Evolutionary conservation across 176 grass and related monocot species (phyloP), one percentile per base, ranked within the genome.

Genomic region (Rhynchospora breviuscula): DNA sequence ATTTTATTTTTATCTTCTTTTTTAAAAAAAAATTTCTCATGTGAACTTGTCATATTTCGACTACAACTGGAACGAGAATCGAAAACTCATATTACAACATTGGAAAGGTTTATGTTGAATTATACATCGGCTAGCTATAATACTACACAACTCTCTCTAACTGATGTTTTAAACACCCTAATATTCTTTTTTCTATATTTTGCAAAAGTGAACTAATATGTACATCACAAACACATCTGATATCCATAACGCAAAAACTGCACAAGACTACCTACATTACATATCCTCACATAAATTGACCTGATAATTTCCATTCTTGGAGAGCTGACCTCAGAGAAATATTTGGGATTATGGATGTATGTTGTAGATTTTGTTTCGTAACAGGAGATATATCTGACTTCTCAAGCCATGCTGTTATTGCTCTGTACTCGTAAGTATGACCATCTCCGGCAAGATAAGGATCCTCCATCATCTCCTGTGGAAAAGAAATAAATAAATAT

Each of bases 391-490:
- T 81, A 59, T 85, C 83, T 78, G 88, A 60, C 84, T 92, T 84
- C 62, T 87, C 43, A 46, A 97, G 84, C 94, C 94, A 97, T 85
- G 90, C 87, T 88, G 83, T 83, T 62, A 97, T 97, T 86, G 88
- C 94, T 44, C 43, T 91, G 71, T 89, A 83, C 70, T 97, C 92
- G 21, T 97, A 97, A 49, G 92, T 97, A 77, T 97, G 90, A 75
- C 94, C 94, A 85, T 94, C 94, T 67, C 90, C 88, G 76, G 94
- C 94, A 73, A 94, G 87, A 69, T 87, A 92, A 18, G 94, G 94
- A 79, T 97, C 78, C 0, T 89, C 88, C 94, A 97, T 97, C 49
- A 97, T 83, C 67, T 88, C 92, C 94, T 97, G 87, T 66, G 53
- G 72, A 85, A 35, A 74, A 18, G 40, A 65, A 25, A 68, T 1